Evolutionary conservation across 768 basidiomycete genomes (phyloP).

Genomic region (Rhizopogon vulgaris): DNA sequence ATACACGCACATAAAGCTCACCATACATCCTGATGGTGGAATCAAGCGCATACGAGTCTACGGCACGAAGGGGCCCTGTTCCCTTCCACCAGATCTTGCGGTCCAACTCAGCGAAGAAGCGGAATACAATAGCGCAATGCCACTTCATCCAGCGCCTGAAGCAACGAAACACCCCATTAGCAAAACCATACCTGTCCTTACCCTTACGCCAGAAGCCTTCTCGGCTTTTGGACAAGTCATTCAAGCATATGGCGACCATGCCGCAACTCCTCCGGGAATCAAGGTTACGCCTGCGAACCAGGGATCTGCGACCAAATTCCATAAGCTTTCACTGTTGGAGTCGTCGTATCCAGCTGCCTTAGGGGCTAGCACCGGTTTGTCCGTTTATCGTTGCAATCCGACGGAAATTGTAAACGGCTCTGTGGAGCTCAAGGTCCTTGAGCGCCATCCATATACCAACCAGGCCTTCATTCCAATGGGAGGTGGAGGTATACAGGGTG

Average conservation of each 20-base stretch:
- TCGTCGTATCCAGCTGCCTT: conserved; percentile 56
- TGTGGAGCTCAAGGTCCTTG: conserved; percentile 66
- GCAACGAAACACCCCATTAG: not conserved
- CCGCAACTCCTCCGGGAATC: conserved; percentile 60
- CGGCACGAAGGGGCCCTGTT: conserved; percentile 46
- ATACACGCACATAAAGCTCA: conserved; percentile 83
- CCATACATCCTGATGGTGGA: conserved; percentile 93
- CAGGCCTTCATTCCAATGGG: conserved; percentile 97
- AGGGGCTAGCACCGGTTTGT: conserved; percentile 62
- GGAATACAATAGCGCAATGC: not conserved
- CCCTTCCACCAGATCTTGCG: not conserved
- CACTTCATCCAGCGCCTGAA: not conserved
- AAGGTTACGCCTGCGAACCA: conserved; percentile 81
- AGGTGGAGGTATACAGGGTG: conserved; percentile 35
- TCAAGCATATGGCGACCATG: conserved; percentile 72
- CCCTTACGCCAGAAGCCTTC: conserved; percentile 84
- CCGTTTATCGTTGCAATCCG: conserved; percentile 79
- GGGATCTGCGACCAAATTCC: conserved; percentile 89
- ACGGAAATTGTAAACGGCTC: conserved; percentile 35
- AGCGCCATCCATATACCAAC: conserved; percentile 84
- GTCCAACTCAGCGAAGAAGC: not conserved
- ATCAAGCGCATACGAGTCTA: conserved; percentile 86
- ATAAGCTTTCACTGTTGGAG: conserved; percentile 73
- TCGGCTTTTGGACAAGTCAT: conserved; percentile 86
- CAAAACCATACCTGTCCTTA: conserved; percentile 45